Conservation (phyloP, 106 monocot genomes). For the Dendrobium chrysotoxum region DNA sequence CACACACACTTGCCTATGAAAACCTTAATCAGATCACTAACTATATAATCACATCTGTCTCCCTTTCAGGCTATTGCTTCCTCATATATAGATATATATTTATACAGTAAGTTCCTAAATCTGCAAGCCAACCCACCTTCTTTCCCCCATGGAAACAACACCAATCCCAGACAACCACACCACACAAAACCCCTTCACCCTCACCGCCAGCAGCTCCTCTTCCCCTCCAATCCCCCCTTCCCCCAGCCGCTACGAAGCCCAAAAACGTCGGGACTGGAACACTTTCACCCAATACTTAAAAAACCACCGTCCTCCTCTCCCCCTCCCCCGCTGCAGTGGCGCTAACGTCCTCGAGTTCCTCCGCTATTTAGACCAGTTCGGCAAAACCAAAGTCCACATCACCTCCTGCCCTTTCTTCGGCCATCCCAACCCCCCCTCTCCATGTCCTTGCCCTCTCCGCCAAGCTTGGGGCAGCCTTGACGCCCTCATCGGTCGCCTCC, state of each 20-base stretch:
- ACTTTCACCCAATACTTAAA: not conserved
- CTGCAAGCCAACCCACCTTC: not conserved
- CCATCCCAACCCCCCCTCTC: not conserved
- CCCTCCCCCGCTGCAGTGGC: conserved; percentile 11
- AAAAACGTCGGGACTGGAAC: not conserved
- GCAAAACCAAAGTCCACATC: conserved; percentile 24
- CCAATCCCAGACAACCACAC: not conserved
- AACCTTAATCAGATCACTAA: not conserved
- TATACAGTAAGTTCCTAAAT: not conserved
- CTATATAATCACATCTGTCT: not conserved
- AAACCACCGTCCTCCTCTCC: conserved; percentile 1
- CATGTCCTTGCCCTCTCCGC: conserved; percentile 5
- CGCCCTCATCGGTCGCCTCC: conserved; percentile 9
- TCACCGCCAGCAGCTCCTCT: not conserved
- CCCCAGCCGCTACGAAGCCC: not conserved
- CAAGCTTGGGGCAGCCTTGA: conserved; percentile 7
- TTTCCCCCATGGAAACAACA: not conserved
- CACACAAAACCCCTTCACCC: not conserved
- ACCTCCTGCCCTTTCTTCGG: not conserved
- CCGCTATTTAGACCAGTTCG: conserved; percentile 24
- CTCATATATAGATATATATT: too few species aligned
- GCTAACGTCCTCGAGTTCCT: conserved; percentile 26
- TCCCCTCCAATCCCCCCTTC: not conserved
- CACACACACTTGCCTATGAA: not conserved
- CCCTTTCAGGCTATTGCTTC: too few species aligned